These are phyloP conservation scores for Kwoniella bestiolae DNA, from an alignment of 768 basidiomycete genomes.

Conservation along the genomic window DNA sequence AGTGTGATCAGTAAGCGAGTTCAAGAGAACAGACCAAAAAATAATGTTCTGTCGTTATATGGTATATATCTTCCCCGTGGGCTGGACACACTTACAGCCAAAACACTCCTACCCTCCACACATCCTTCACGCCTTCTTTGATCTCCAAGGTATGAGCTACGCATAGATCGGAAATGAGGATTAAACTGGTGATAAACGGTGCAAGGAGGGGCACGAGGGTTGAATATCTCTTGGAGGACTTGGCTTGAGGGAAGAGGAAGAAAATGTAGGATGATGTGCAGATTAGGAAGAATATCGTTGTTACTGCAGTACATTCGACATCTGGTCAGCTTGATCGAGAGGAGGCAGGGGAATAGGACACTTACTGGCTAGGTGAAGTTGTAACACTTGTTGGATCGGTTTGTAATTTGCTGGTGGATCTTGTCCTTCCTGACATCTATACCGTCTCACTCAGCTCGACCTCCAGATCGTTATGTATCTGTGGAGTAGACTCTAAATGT, in stretches of 20 bases:
- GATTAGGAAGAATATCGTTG: slow-evolving; percentile 15
- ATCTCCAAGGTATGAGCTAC: slow-evolving; percentile 12
- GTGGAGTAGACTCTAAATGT: not conserved
- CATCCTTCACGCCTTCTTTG: not conserved
- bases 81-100: slow-evolving; percentile 28
- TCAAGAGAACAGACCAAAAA: not conserved
- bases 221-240: not conserved
- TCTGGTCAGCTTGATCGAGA: no score
- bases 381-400: slow-evolving; percentile 11
- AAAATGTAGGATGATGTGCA: slow-evolving; percentile 5
- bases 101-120: slow-evolving; percentile 3
- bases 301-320: no score
- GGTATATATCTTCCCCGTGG: no score
- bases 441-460: not conserved
- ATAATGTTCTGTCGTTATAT: not conserved
- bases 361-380: slow-evolving; percentile 10
- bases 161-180: slow-evolving; percentile 11
- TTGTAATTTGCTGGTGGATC: not conserved
- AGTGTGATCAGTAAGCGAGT: not conserved
- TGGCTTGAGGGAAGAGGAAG: slow-evolving; percentile 17
- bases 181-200: slow-evolving; percentile 5
- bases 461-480: not conserved
- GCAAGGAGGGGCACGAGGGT: slow-evolving; percentile 12
- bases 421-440: slow-evolving; percentile 13
- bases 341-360: no score